Evolutionary conservation across 2,329 filamentous ascomycete genomes (phyloP).

Genomic region (Periconia sp.): DNA sequence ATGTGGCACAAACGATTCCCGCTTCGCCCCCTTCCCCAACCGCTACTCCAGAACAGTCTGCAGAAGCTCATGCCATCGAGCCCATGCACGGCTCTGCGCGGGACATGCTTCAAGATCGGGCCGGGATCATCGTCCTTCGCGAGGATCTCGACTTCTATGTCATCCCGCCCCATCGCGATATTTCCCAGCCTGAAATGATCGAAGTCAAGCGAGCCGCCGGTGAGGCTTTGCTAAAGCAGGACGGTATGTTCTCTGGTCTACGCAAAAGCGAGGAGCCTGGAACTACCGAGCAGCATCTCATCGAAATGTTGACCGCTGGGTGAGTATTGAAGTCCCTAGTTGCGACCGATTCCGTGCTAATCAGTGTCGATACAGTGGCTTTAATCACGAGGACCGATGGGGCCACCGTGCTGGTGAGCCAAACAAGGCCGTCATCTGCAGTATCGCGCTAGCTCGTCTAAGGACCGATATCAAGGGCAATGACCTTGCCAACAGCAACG

Average conservation of each 20-base stretch:
- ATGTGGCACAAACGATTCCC: conserved; percentile 94
- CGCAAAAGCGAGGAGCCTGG: conserved; percentile 94
- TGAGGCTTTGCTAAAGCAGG: conserved; percentile 80
- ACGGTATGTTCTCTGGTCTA: conserved; percentile 93
- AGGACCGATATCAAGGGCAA: conserved; percentile 86
- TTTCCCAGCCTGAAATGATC: conserved; percentile 88
- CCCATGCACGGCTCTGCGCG: conserved; percentile 68
- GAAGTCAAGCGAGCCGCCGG: conserved; percentile 93
- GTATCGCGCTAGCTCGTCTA: conserved; percentile 86
- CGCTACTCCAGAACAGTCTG: conserved; percentile 44
- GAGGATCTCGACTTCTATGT: conserved; percentile 98
- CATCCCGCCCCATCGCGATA: conserved; percentile 83
- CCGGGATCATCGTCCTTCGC: conserved; percentile 93
- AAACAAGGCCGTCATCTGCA: conserved; percentile 98
- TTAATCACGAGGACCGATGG: conserved; percentile 94
- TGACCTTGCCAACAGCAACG: conserved; percentile 70
- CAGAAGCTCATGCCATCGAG: conserved; percentile 68
- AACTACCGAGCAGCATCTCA: conserved; percentile 95
- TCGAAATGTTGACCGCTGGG: conserved; percentile 99
- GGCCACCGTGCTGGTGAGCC: conserved; percentile 96
- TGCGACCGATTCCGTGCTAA: conserved; percentile 8
- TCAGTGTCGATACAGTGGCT: conserved; percentile 64
- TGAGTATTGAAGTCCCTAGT: conserved; percentile 52
- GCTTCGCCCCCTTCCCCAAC: conserved; percentile 66
- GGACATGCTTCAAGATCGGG: conserved; percentile 82